Conservation (phyloP, 2,329 filamentous ascomycete genomes). For the Aspergillus thermomutatus region DNA sequence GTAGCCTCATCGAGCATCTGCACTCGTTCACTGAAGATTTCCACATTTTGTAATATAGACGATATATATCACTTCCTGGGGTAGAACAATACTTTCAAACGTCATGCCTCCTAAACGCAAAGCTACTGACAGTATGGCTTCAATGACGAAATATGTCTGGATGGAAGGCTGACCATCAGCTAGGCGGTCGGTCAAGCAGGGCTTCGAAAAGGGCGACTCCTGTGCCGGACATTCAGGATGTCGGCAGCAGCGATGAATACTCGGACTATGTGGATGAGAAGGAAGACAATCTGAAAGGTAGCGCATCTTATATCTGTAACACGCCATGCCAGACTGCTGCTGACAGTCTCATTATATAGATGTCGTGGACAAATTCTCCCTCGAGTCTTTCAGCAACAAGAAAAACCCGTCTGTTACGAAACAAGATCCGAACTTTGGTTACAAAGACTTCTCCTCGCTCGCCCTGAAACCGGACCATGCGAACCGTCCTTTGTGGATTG, state of each 20-base stretch:
- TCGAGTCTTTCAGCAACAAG: constrained; percentile 49
- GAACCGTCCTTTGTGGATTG: constrained; percentile 90
- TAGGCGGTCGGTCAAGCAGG: constrained; percentile 45
- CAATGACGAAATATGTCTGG: constrained; percentile 17
- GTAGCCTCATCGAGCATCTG: constrained; percentile 14
- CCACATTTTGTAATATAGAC: constrained; percentile 11
- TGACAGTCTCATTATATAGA: constrained; percentile 29
- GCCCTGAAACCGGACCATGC: constrained; percentile 82
- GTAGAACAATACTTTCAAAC: constrained; percentile 1
- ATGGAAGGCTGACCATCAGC: constrained; percentile 30
- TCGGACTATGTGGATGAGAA: constrained; percentile 50
- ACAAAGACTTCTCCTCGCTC: constrained; percentile 77
- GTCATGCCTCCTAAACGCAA: constrained; percentile 71
- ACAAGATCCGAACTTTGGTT: constrained; percentile 56
- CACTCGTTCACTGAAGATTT: constrained; percentile 3
- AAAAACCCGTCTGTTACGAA: constrained; percentile 38
- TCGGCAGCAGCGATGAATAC: constrained; percentile 57
- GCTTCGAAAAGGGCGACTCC: constrained; percentile 48
- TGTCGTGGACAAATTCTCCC: constrained; percentile 53
- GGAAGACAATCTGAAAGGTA: constrained; percentile 48
- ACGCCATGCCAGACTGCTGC: constrained; percentile 11
- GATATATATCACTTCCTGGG: constrained; percentile 8
- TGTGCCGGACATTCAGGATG: constrained; percentile 41
- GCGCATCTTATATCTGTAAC: constrained; percentile 17
- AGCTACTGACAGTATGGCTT: constrained; percentile 51